These are phyloP conservation scores for Epichloe hybrida DNA, from an alignment of 2,329 filamentous ascomycete genomes.

Conservation along the genomic window DNA sequence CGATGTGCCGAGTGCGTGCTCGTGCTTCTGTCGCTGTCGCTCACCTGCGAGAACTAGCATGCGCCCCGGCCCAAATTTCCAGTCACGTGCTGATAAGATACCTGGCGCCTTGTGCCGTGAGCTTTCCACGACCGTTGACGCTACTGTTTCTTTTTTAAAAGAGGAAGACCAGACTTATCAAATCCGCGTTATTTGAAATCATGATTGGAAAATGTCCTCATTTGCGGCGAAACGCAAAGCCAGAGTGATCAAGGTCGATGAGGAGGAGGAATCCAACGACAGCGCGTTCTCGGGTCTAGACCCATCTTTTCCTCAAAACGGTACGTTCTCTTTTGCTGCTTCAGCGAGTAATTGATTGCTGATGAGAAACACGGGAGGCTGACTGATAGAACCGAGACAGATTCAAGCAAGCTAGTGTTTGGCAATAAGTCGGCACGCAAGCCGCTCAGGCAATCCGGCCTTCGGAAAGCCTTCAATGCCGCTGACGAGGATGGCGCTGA, in stretches of 20 bases:
- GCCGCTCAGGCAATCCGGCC: constrained; percentile 41
- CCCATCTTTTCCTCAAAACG: constrained; percentile 17
- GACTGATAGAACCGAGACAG: constrained; percentile 13
- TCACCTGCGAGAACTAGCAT: constrained; percentile 9
- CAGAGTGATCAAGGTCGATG: constrained; percentile 59
- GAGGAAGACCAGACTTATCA: background rate
- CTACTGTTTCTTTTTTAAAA: no score
- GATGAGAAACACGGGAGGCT: constrained; percentile 21
- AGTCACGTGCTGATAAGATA: constrained; percentile 40
- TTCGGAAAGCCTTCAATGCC: constrained; percentile 42
- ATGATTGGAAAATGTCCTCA: constrained; percentile 31
- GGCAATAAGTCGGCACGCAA: constrained; percentile 33
- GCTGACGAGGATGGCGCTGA: constrained; percentile 22
- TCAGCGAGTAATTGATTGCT: constrained; percentile 15
- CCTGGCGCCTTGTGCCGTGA: background rate
- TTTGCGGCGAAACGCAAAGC: constrained; percentile 53
- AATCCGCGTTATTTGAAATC: background rate
- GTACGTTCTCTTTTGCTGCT: constrained; percentile 19
- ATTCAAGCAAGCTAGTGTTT: constrained; percentile 25
- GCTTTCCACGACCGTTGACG: background rate
- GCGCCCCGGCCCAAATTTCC: constrained; percentile 10
- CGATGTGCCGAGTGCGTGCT: constrained; percentile 9
- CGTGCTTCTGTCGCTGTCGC: constrained; percentile 13
- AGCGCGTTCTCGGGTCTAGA: constrained; percentile 10
- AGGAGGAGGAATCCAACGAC: constrained; percentile 41